These are phyloP conservation scores for Fusarium pilosicola DNA, from an alignment of 2,329 filamentous ascomycete genomes.

Conservation along the genomic window DNA sequence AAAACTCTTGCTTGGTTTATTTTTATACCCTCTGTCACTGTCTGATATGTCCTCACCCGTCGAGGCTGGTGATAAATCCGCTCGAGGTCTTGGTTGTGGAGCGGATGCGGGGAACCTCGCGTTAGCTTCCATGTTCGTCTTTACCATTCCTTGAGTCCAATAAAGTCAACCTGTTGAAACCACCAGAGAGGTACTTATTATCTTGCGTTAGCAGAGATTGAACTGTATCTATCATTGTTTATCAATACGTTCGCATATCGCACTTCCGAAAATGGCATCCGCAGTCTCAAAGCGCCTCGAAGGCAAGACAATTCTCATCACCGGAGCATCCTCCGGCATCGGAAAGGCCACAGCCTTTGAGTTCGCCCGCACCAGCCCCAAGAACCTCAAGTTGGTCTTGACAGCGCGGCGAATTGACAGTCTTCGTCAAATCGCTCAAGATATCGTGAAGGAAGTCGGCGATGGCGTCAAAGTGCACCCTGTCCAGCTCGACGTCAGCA, in stretches of 20 bases:
- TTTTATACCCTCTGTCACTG: background rate
- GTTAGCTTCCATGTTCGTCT: background rate
- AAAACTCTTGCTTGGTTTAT: background rate
- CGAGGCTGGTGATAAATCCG: slow-evolving; percentile 1
- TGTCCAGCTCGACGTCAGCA: slow-evolving; percentile 87
- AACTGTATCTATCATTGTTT: background rate
- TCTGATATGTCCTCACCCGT: background rate
- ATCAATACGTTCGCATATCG: background rate
- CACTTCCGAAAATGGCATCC: slow-evolving; percentile 54
- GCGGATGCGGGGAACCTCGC: slow-evolving; percentile 5
- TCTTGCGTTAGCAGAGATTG: background rate
- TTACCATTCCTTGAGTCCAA: background rate
- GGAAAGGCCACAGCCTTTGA: slow-evolving; percentile 84
- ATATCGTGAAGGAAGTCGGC: slow-evolving; percentile 81
- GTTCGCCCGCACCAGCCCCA: slow-evolving; percentile 86
- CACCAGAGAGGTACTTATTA: background rate
- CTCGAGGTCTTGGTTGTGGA: background rate
- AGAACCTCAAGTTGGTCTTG: slow-evolving; percentile 82
- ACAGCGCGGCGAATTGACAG: slow-evolving; percentile 85
- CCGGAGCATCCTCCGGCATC: slow-evolving; percentile 93
- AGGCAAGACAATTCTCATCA: slow-evolving; percentile 92
- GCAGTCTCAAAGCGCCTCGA: slow-evolving; percentile 83
- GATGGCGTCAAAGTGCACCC: slow-evolving; percentile 83
- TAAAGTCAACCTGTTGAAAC: background rate
- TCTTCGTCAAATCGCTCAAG: slow-evolving; percentile 77